phyloP scores from a whole-genome alignment of 306 rosid genomes.

The Bauhinia variegata region DNA sequence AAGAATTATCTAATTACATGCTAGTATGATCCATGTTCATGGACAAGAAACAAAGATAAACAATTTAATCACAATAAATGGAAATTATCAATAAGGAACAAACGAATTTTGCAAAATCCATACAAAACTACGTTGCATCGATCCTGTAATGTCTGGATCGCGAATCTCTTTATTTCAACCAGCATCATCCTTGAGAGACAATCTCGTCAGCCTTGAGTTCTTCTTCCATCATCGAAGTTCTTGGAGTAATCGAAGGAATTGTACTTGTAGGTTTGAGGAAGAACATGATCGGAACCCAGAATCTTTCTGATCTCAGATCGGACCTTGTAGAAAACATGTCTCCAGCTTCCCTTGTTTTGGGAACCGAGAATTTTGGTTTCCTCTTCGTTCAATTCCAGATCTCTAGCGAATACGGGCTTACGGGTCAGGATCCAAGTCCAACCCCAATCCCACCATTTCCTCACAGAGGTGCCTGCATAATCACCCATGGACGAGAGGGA shows the following conservation, averaged over 20 bases:
- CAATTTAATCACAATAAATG: constrained; percentile 24
- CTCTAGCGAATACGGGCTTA: constrained; percentile 69
- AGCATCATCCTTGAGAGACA: background rate
- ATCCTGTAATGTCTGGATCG: constrained; percentile 3
- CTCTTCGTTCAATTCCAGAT: constrained; percentile 87
- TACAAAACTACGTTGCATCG: background rate
- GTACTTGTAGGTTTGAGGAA: constrained; percentile 77
- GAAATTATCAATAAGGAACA: constrained; percentile 16
- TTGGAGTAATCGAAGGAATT: constrained; percentile 46
- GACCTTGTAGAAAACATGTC: constrained; percentile 68
- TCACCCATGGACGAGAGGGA: constrained; percentile 73
- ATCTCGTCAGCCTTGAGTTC: constrained; percentile 12
- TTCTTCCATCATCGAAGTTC: constrained; percentile 34
- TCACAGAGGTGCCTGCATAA: constrained; percentile 60
- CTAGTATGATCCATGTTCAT: background rate
- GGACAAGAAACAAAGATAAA: constrained; percentile 20
- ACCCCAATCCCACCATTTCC: constrained; percentile 80
- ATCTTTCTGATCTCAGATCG: constrained; percentile 70
- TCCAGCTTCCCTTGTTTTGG: constrained; percentile 64
- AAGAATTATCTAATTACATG: constrained; percentile 24
- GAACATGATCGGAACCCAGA: constrained; percentile 52
- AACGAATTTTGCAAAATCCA: constrained; percentile 29
- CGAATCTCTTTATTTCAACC: constrained; percentile 12
- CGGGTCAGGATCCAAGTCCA: constrained; percentile 79
- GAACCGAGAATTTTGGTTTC: constrained; percentile 72